Conservation (phyloP, 1,284 basidiomycete genomes). For the Hymenochaete sp. region DNA sequence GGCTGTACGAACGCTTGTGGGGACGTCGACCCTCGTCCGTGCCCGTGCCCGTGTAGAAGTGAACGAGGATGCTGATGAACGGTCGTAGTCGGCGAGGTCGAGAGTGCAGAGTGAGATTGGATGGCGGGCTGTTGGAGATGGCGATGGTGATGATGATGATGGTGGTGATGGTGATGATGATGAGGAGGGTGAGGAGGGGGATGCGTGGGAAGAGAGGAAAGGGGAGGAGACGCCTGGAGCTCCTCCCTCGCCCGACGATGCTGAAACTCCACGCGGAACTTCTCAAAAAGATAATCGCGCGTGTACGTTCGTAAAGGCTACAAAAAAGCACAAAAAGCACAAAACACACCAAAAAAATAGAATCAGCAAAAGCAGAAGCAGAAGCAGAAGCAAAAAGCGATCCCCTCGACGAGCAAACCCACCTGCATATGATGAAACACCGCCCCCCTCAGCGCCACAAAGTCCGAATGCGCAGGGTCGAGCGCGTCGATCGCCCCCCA, state of each 20-base stretch:
- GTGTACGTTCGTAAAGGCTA: slow-evolving; percentile 78
- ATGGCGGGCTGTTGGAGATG: background rate
- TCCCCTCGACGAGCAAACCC: slow-evolving; percentile 26
- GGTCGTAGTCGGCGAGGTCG: slow-evolving; percentile 21
- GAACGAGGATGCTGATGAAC: background rate
- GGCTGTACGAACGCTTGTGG: too few relatives aligned
- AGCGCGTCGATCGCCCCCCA: slow-evolving; percentile 76
- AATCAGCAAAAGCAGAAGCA: slow-evolving; percentile 18
- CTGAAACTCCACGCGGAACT: slow-evolving; percentile 56
- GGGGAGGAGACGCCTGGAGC: background rate
- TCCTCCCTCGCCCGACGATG: slow-evolving; percentile 29
- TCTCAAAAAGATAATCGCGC: slow-evolving; percentile 71
- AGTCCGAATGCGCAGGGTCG: slow-evolving; percentile 70
- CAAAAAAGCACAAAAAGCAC: background rate
- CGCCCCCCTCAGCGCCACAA: slow-evolving; percentile 59
- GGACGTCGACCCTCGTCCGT: too few relatives aligned
- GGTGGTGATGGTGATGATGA: background rate
- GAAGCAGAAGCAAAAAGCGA: slow-evolving; percentile 17
- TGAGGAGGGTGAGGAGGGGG: background rate
- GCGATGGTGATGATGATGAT: slow-evolving; percentile 1
- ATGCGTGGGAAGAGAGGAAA: background rate
- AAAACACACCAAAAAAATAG: background rate
- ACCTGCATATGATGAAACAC: slow-evolving; percentile 80
- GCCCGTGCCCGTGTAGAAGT: too few relatives aligned
- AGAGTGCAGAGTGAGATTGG: background rate